Evolutionary conservation across 2,329 filamentous ascomycete genomes (phyloP), one percentile per base, ranked within the genome.

Genomic region (Aspergillus sp.): DNA sequence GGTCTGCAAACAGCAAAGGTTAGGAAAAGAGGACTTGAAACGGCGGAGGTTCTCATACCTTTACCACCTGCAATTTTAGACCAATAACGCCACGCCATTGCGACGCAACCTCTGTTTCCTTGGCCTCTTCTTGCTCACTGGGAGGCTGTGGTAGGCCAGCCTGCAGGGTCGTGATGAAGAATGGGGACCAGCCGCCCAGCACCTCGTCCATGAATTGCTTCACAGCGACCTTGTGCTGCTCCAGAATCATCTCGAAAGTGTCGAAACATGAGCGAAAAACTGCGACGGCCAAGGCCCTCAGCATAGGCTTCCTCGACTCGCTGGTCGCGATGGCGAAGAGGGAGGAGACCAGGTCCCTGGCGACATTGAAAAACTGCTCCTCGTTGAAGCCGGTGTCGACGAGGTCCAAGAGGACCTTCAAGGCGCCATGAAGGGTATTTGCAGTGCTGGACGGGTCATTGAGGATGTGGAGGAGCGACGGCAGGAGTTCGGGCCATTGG

Each of bases 311-410:
- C 47, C 84, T 77, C 40, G 71, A 71, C 37, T 82, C 75, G 55
- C 83, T 83, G 35, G 83, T 71, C 10, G 88, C 86, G 24, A 94
- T 81, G 48, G 84, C 74, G 57, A 86, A 91, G 19, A 95, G 74
- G 31, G 81, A 78, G 49, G 80, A 81, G 53, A 95, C 79, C 37
- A 98, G 82, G 50, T 93, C 81, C 24, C 80, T 71, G 6, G 89
- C 91, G 48, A 93, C 84, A 37, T 74, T 74, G 59, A 96, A 95
- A 69, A 98, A 98, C 48, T 95, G 88, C 40, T 86, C 83, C 55
- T 96, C 89, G 52, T 80, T 93, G 58, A 98, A 74, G 44, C 85
- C 86, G 52, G 94, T 89, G 41, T 96, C 88, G 15, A 98, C 84
- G 28, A 98, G 70, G 59, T 96, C 89, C 44, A 76, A 72, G 27